Conservation (phyloP, 495 filamentous ascomycete genomes). For the Tuber borchii region DNA sequence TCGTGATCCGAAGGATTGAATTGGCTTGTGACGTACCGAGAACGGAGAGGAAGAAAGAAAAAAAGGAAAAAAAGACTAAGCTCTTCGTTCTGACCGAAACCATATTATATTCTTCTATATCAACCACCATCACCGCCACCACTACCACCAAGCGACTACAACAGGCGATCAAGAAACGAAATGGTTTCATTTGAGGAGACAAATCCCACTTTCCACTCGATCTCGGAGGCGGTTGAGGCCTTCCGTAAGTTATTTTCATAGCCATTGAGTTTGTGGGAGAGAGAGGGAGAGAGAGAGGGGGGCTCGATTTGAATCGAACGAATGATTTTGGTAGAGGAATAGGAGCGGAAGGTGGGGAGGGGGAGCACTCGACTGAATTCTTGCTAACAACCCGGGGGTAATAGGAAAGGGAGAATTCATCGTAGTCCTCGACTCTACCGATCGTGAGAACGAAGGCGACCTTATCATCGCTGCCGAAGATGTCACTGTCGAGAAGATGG, state of each 20-base stretch:
- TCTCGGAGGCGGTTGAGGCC: conserved; percentile 74
- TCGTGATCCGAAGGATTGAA: background rate
- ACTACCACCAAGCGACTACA: background rate
- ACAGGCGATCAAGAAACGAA: conserved; percentile 4
- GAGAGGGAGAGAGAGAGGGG: background rate
- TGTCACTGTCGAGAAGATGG: conserved; percentile 83
- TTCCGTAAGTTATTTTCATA: conserved; percentile 58
- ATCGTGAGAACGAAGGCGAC: conserved; percentile 96
- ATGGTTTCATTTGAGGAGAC: conserved; percentile 34
- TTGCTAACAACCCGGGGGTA: background rate
- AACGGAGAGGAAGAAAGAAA: no score
- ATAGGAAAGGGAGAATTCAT: conserved; percentile 86
- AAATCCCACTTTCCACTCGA: conserved; percentile 63
- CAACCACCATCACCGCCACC: background rate
- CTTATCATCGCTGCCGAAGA: conserved; percentile 87
- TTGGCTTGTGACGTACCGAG: background rate
- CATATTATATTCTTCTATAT: background rate
- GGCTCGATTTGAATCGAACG: conserved; percentile 2
- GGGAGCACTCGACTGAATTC: conserved; percentile 13
- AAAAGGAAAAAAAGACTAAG: background rate
- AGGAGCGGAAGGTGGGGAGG: background rate
- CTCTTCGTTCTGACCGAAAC: background rate
- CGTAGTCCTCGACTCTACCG: conserved; percentile 80
- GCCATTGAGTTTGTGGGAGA: conserved; percentile 11
- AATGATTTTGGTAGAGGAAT: background rate